Percentiles rank a stretch among this genome's conserved stretches.
Evolutionary conservation across 345 rosid species (phyloP).

Genomic region (Populus alba): DNA sequence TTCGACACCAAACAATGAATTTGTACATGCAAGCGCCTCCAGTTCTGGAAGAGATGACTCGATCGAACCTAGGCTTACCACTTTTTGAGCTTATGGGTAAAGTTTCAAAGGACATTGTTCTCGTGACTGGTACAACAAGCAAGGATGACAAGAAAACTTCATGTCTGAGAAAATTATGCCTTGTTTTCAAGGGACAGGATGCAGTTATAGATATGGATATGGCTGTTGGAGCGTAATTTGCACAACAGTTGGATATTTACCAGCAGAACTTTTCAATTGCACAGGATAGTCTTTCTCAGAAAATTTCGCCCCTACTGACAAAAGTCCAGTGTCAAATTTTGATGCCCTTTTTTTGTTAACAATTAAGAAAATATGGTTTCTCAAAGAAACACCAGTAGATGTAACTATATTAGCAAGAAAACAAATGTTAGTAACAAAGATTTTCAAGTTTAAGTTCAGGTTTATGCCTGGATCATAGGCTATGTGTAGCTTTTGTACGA

Average conservation of each 20-base stretch:
- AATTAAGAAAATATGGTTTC: no score
- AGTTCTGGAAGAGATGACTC: slow-evolving; percentile 82
- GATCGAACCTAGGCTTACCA: slow-evolving; percentile 57
- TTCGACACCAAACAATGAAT: slow-evolving; percentile 53
- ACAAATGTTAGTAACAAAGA: no score
- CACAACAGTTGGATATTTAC: background rate
- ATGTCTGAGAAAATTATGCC: slow-evolving; percentile 52
- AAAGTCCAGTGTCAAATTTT: background rate
- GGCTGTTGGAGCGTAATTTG: slow-evolving; percentile 68
- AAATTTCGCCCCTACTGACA: background rate
- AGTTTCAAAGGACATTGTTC: slow-evolving; percentile 29
- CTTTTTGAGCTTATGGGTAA: slow-evolving; percentile 81
- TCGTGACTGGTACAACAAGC: slow-evolving; percentile 28
- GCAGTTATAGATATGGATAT: slow-evolving; percentile 73
- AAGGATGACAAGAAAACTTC: slow-evolving; percentile 60
- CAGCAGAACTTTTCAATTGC: background rate
- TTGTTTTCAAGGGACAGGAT: slow-evolving; percentile 68
- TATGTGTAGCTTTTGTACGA: no score
- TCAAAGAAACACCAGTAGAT: no score
- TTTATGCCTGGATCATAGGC: no score
- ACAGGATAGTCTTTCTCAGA: background rate
- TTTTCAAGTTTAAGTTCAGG: no score
- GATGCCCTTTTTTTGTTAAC: background rate
- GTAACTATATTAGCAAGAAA: no score
- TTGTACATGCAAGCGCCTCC: slow-evolving; percentile 96